Conservation (phyloP, 306 rosid genomes). For the Canavalia gladiata region DNA sequence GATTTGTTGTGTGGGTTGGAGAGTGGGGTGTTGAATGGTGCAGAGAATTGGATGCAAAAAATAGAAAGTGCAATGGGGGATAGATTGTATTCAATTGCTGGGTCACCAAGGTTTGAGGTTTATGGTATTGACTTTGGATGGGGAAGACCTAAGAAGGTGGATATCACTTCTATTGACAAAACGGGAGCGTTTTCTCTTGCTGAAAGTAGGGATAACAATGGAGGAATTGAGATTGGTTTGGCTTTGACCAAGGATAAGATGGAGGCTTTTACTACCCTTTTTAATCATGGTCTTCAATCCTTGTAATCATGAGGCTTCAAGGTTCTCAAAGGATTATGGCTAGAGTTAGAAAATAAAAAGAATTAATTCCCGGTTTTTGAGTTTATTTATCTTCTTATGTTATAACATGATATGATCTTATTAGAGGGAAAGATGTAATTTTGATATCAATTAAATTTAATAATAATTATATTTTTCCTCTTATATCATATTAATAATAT, state of each 20-base stretch:
- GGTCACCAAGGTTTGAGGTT: conserved; percentile 63
- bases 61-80: neutral
- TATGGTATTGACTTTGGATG: conserved; percentile 65
- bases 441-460: no score
- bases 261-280: conserved; percentile 41
- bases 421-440: no score
- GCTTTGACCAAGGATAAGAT: conserved; percentile 44
- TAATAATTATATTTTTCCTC: no score
- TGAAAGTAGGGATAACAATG: conserved; percentile 36
- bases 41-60: conserved; percentile 5
- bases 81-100: conserved; percentile 42
- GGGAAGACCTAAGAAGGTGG: conserved; percentile 66
- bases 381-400: no score
- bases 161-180: conserved; percentile 46
- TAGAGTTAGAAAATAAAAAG: no score
- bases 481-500: no score
- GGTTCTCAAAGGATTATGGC: no score
- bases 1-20: conserved; percentile 31
- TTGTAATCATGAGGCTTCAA: neutral
- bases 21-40: conserved; percentile 34
- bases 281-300: conserved; percentile 36
- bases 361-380: no score
- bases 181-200: conserved; percentile 52
- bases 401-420: no score
- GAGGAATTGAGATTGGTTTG: conserved; percentile 58